phyloP scores from a whole-genome alignment of 345 rosid species.

The Psidium guajava region DNA sequence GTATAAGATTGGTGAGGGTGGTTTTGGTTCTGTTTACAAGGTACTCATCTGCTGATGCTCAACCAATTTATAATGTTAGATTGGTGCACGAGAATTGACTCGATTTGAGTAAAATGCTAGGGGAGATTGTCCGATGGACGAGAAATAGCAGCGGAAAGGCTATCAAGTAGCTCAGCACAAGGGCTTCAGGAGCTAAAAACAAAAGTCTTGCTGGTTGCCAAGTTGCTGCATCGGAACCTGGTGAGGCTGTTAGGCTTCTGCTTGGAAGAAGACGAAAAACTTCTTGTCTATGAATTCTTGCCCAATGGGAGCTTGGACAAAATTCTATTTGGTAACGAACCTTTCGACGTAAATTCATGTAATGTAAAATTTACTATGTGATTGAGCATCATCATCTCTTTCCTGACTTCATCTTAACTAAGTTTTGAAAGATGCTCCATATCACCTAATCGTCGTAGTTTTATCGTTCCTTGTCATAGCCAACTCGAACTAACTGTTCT shows the following conservation, averaged over 20 bases:
- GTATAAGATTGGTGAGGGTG: conserved; percentile 33
- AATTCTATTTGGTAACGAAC: conserved; percentile 19
- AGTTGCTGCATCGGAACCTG: conserved; percentile 29
- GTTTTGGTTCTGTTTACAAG: conserved; percentile 31
- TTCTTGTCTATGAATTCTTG: conserved; percentile 34
- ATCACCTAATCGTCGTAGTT: not conserved
- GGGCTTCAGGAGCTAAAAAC: conserved; percentile 27
- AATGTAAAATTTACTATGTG: not conserved
- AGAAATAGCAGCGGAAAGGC: conserved; percentile 24
- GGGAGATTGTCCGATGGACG: conserved; percentile 16
- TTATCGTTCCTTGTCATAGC: not conserved
- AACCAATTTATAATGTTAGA: not conserved
- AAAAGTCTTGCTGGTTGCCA: conserved; percentile 25
- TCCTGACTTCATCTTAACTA: not conserved
- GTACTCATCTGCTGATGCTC: not conserved
- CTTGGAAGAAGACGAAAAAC: conserved; percentile 24
- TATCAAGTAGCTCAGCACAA: conserved; percentile 16
- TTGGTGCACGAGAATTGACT: not conserved
- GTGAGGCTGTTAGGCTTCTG: conserved; percentile 33
- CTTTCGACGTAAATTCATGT: not conserved
- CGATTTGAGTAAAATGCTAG: not conserved
- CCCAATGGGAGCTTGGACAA: conserved; percentile 34
- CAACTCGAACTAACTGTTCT: not conserved
- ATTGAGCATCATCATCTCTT: not conserved
- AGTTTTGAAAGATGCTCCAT: not conserved